Evolutionary conservation across 179 eudicot genomes (phyloP).

Genomic region (Spergularia azorica): DNA sequence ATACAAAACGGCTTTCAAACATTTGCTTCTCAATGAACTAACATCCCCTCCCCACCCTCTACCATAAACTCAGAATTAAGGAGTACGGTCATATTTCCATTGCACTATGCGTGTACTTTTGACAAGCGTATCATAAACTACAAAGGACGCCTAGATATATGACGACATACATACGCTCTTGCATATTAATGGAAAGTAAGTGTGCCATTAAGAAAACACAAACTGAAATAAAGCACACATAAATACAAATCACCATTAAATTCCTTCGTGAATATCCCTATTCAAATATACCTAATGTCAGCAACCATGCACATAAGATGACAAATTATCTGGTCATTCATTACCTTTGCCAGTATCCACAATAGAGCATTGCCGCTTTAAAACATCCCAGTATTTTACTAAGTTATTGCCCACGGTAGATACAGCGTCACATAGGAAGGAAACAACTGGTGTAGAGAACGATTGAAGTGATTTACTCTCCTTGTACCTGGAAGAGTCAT

Average conservation of each 20-base stretch:
- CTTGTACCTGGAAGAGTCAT: slow-evolving; percentile 28
- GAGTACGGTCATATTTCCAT: no score
- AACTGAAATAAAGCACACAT: background rate
- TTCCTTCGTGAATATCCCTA: background rate
- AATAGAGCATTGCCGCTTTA: slow-evolving; percentile 47
- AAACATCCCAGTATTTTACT: slow-evolving; percentile 60
- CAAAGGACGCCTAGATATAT: background rate
- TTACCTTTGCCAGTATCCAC: slow-evolving; percentile 53
- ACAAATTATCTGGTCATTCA: background rate
- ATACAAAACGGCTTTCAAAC: no score
- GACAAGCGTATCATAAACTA: background rate
- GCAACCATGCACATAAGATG: background rate
- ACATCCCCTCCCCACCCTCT: no score
- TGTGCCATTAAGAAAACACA: background rate
- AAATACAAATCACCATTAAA: background rate
- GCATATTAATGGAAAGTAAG: background rate
- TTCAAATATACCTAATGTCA: slow-evolving; percentile 2
- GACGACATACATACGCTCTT: background rate
- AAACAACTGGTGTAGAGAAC: slow-evolving; percentile 56
- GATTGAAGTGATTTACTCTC: slow-evolving; percentile 43
- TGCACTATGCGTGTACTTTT: background rate
- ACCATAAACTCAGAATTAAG: no score
- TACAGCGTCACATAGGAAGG: slow-evolving; percentile 85
- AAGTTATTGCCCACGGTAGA: slow-evolving; percentile 71
- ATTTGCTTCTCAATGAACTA: no score